These are phyloP conservation scores for Paramecium sonneborni DNA, from an alignment of 73 alveolate genomes.

Conservation along the genomic window DNA sequence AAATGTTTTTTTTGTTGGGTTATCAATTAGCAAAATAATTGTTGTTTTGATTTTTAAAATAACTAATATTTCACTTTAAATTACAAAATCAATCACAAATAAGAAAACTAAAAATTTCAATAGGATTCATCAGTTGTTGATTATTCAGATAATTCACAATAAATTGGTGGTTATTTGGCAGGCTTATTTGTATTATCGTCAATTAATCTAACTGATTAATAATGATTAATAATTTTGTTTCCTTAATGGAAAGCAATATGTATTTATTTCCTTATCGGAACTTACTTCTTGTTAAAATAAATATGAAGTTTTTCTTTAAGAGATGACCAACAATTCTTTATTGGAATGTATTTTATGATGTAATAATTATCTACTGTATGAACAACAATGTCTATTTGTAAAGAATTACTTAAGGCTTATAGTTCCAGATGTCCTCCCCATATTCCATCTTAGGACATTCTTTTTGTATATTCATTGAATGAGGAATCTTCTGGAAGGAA, in stretches of 20 bases:
- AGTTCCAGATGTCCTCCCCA: slow-evolving; percentile 95
- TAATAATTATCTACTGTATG: slow-evolving; percentile 78
- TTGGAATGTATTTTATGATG: background rate
- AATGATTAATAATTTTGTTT: slow-evolving; percentile 66
- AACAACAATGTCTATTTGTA: slow-evolving; percentile 76
- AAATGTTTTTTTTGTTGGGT: no score
- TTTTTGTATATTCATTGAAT: slow-evolving; percentile 74
- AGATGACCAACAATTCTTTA: background rate
- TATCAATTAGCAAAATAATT: no score
- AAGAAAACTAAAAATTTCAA: background rate
- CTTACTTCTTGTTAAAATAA: slow-evolving; percentile 68
- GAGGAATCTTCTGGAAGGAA: slow-evolving; percentile 89
- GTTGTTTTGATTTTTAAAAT: no score
- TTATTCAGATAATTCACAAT: background rate
- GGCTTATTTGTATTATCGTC: slow-evolving; percentile 76
- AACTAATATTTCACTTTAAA: background rate
- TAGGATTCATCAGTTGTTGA: background rate
- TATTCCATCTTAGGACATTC: slow-evolving; percentile 77
- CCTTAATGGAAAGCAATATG: slow-evolving; percentile 84
- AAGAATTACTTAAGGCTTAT: slow-evolving; percentile 71
- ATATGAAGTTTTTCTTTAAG: slow-evolving; percentile 60
- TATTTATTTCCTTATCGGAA: slow-evolving; percentile 62
- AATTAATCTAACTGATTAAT: slow-evolving; percentile 76
- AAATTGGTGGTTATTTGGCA: background rate
- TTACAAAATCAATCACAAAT: background rate